Base-by-base conservation (phyloP, 495 filamentous ascomycete species). In the Penicillium pancosmium region DNA sequence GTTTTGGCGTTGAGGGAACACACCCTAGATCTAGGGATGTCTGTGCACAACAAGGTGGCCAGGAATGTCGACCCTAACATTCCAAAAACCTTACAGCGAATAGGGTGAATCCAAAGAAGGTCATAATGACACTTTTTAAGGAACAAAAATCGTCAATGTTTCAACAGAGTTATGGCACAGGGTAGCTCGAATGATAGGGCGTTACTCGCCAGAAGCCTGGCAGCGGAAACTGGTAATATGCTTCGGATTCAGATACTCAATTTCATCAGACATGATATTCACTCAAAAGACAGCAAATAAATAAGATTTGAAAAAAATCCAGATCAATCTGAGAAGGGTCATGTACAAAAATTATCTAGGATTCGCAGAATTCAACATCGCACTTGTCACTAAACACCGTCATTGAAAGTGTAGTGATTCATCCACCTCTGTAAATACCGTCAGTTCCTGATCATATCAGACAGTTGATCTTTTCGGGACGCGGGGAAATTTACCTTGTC, bases 381-480 rank as follows among this genome's bases (percentile, higher is more conserved):
- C 12, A 38, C 15, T 38, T 13, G 0, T 38, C 31, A n/a, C 44
- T 66, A 75, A 23, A 77, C 74, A 19, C 72, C 74, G 51, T 76
- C 73, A 11, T 62, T 60, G 48, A 76, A 76, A 2, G 59, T 59
- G 54, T 75, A 76, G 21, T 62, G 47, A 38, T 74, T 75, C 70
- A 71, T 76, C 73, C 73, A 76, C 46, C 73, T 57, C 73, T 76
- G 56, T 16, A 35, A 40, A 19, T 5, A 5, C n/a, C 38, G 34
- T 69, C 23, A 63, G 58, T 18, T 7, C 25, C 4, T 48, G 16
- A 7, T 8, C 27, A 31, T 4, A 31, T 31, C 27, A 6, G 8
- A 31, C 0, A 6, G 2, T 33, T 4, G n/a, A n/a, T 13, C 31
- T 1, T 47, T 23, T 18, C 11, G n/a, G 27, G 36, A 40, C 40